These are phyloP conservation scores for Teratosphaeria destructans DNA, from an alignment of 2,329 filamentous ascomycete genomes.

Conservation along the genomic window DNA sequence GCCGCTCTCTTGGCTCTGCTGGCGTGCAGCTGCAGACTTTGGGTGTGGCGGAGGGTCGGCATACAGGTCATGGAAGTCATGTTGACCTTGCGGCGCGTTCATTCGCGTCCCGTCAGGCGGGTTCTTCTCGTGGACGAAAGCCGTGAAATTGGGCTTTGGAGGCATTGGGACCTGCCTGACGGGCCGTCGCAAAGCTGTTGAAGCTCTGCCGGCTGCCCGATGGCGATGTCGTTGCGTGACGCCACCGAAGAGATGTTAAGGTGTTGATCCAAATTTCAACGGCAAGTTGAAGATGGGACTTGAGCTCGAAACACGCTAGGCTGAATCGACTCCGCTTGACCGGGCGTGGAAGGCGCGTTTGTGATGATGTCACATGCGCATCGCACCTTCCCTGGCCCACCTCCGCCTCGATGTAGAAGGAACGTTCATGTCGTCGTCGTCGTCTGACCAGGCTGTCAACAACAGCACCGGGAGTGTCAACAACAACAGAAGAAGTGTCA, in stretches of 20 bases:
- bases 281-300: neutral
- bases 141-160: neutral
- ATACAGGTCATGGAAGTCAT: neutral
- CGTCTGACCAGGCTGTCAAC: no score
- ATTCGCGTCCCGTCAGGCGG: neutral
- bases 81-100: neutral
- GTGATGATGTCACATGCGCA: neutral
- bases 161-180: neutral
- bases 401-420: neutral
- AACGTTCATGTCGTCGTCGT: no score
- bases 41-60: neutral
- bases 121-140: neutral
- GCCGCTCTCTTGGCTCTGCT: neutral
- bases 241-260: no score
- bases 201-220: slow-evolving; percentile 1
- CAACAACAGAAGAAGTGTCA: no score
- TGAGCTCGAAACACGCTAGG: neutral
- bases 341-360: neutral
- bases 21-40: neutral
- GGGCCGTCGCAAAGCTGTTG: slow-evolving; percentile 4
- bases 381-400: neutral
- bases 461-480: no score
- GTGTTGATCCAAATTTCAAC: no score
- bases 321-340: neutral
- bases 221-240: neutral